Evolutionary conservation across 805 yeast species (phyloP).

Genomic region (Yamadazyma ubonensis): DNA sequence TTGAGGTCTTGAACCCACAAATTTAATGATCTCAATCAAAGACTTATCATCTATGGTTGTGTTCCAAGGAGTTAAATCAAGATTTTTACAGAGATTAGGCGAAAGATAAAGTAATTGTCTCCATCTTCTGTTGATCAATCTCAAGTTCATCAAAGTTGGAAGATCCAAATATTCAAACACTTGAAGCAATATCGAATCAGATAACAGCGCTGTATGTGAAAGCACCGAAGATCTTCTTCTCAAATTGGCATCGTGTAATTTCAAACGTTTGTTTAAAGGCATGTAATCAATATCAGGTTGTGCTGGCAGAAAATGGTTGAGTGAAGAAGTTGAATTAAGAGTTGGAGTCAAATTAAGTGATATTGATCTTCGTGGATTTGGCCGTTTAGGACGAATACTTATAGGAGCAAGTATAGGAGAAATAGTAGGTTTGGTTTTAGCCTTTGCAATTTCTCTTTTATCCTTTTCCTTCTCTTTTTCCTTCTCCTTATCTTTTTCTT

Average conservation of each 20-base stretch:
- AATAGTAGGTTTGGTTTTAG: neutral
- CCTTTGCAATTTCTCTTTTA: neutral
- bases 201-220: slow-evolving; percentile 52
- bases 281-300: slow-evolving; percentile 24
- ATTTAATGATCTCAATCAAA: slow-evolving; percentile 57
- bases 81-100: slow-evolving; percentile 46
- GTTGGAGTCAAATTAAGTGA: slow-evolving; percentile 11
- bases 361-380: slow-evolving; percentile 7
- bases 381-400: slow-evolving; percentile 7
- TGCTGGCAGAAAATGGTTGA: slow-evolving; percentile 10
- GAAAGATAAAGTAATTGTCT: slow-evolving; percentile 60
- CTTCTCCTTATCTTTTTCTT: slow-evolving; percentile 1
- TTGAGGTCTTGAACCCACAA: slow-evolving; percentile 68
- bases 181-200: slow-evolving; percentile 56
- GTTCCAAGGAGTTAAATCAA: slow-evolving; percentile 65
- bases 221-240: slow-evolving; percentile 58
- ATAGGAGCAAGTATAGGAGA: neutral
- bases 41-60: slow-evolving; percentile 58
- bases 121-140: slow-evolving; percentile 66
- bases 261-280: slow-evolving; percentile 53
- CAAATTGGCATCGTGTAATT: slow-evolving; percentile 39
- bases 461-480: slow-evolving; percentile 2
- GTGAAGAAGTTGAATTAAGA: slow-evolving; percentile 1
- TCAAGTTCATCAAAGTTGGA: slow-evolving; percentile 58
- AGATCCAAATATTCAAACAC: slow-evolving; percentile 55